Conservation (phyloP, 305 asterid genomes). For the Solanum chacoense region DNA sequence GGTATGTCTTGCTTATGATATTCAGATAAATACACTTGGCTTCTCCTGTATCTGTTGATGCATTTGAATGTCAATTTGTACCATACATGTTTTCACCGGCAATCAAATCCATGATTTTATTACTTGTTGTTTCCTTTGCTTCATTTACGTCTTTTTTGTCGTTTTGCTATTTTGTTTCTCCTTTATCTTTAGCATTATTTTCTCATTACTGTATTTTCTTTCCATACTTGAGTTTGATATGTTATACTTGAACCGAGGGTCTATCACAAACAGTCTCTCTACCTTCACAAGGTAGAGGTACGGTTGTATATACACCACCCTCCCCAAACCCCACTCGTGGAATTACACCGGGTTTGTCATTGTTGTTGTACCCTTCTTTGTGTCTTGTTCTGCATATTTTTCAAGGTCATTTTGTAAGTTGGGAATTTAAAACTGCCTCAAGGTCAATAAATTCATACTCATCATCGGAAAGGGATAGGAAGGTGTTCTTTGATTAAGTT, state of each 20-base stretch:
- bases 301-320: background rate
- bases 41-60: background rate
- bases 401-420: background rate
- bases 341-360: background rate
- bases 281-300: background rate
- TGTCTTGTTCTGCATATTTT: background rate
- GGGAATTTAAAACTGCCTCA: background rate
- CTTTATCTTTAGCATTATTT: background rate
- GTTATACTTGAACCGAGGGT: background rate
- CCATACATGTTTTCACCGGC: too few species aligned
- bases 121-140: background rate
- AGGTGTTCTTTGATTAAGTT: background rate
- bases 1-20: constrained; percentile 28
- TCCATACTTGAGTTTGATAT: background rate
- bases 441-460: background rate
- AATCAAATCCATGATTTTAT: background rate
- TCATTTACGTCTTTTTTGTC: background rate
- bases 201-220: background rate
- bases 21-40: background rate
- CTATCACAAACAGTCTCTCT: background rate
- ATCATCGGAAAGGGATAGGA: background rate
- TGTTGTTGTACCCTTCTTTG: background rate
- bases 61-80: background rate
- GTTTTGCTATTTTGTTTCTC: background rate
- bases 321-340: background rate